Evolutionary conservation across 1,139 yeast species (phyloP).

Genomic region (Williopsis jadinii): DNA sequence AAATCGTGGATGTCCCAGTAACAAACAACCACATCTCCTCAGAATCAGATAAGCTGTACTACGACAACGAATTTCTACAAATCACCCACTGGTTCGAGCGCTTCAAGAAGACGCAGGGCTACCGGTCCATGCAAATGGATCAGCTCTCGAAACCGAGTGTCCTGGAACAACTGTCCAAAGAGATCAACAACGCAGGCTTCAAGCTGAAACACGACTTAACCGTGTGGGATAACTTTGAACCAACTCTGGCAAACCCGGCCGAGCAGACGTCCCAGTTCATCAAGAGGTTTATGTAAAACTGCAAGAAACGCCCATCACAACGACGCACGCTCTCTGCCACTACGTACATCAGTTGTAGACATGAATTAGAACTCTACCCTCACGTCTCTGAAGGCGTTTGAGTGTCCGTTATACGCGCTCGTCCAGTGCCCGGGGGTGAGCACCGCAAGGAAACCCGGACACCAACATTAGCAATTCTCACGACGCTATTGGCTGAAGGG

Average conservation of each 20-base stretch:
- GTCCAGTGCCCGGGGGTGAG: no score
- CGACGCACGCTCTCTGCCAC: no score
- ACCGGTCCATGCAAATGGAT: slow-evolving; percentile 8
- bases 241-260: slow-evolving; percentile 8
- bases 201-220: not conserved
- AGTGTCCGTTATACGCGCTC: no score
- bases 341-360: no score
- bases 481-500: slow-evolving; percentile 11
- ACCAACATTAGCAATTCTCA: slow-evolving; percentile 14
- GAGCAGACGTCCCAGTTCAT: slow-evolving; percentile 9
- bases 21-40: slow-evolving; percentile 24
- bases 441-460: no score
- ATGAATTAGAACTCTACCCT: no score
- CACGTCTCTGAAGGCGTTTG: no score
- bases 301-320: no score
- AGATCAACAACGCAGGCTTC: slow-evolving; percentile 7
- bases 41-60: slow-evolving; percentile 25
- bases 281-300: not conserved
- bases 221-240: slow-evolving; percentile 11
- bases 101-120: slow-evolving; percentile 7
- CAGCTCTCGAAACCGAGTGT: slow-evolving; percentile 5
- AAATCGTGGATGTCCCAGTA: slow-evolving; percentile 33
- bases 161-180: slow-evolving; percentile 12
- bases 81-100: slow-evolving; percentile 30
- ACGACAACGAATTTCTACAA: slow-evolving; percentile 42